Percentiles rank a stretch among this genome's conserved stretches.
phyloP scores from a whole-genome alignment of 768 basidiomycete species.

The Mycena floridula region DNA sequence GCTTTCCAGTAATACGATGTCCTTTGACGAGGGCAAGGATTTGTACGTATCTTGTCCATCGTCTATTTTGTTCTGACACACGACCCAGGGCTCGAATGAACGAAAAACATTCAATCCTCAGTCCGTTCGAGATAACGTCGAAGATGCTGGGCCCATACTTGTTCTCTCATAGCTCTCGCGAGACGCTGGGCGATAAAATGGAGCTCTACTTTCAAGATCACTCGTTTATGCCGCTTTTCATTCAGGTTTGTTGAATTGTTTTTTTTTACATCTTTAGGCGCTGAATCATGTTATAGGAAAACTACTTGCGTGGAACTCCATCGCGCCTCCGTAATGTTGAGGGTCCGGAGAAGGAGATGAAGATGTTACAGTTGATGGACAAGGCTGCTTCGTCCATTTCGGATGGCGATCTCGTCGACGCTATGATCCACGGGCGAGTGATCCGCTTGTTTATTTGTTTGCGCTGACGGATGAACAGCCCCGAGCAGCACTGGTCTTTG shows the following conservation, averaged over 20 bases:
- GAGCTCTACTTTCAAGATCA: conserved; percentile 97
- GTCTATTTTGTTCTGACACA: background rate
- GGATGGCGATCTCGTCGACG: conserved; percentile 90
- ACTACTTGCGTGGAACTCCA: conserved; percentile 86
- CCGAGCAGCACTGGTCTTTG: conserved; percentile 93
- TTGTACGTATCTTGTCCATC: conserved; percentile 42
- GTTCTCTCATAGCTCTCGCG: conserved; percentile 75
- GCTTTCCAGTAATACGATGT: conserved; percentile 72
- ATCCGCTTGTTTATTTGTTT: conserved; percentile 1
- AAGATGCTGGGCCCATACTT: conserved; percentile 89
- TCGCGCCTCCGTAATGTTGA: conserved; percentile 47
- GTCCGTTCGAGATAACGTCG: conserved; percentile 87
- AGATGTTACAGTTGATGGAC: conserved; percentile 76
- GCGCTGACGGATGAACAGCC: conserved; percentile 33
- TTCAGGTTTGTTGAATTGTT: conserved; percentile 54
- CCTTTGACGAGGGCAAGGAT: conserved; percentile 88
- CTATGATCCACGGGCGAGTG: conserved; percentile 84
- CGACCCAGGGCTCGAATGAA: conserved; percentile 71
- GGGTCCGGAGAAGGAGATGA: conserved; percentile 61
- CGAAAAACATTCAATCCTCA: conserved; percentile 87
- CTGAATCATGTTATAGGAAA: conserved; percentile 61
- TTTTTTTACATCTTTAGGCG: conserved; percentile 1
- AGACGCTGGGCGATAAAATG: conserved; percentile 87
- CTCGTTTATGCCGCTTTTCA: conserved; percentile 89
- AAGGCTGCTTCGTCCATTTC: conserved; percentile 90